A percentile compares a stretch with the other conserved stretches of the same genome.
phyloP scores from a whole-genome alignment of 1,139 yeast genomes.

The Pichia sp. region DNA sequence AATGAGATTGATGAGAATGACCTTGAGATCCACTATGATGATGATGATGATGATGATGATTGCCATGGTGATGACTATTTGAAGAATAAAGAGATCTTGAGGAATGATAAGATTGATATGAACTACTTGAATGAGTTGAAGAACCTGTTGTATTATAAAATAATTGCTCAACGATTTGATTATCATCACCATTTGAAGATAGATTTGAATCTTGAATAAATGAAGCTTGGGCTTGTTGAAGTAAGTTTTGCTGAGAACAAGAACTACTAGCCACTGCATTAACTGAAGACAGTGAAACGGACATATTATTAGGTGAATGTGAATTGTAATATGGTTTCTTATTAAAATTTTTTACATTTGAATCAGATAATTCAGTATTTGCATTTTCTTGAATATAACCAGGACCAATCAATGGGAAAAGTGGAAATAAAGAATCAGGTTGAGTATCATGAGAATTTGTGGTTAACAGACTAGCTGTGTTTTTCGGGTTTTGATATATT shows the following conservation, averaged over 20 bases:
- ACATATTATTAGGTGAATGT: background rate
- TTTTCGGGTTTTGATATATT: constrained; percentile 3
- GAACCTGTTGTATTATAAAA: constrained; percentile 25
- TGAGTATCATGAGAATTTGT: constrained; percentile 14
- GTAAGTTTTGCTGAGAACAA: constrained; percentile 9
- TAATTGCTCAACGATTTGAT: constrained; percentile 5
- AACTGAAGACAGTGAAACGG: too few relatives aligned
- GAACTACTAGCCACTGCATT: background rate
- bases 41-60: too few relatives aligned
- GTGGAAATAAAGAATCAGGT: constrained; percentile 39
- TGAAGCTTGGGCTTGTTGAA: constrained; percentile 15
- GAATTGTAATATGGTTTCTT: too few relatives aligned
- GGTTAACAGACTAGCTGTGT: background rate
- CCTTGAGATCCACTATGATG: constrained; percentile 24
- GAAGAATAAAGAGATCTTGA: constrained; percentile 6
- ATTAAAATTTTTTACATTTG: constrained; percentile 20
- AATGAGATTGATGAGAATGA: constrained; percentile 25
- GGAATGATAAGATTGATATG: constrained; percentile 1
- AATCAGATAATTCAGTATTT: constrained; percentile 17
- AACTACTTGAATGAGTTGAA: constrained; percentile 21
- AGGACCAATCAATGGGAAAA: constrained; percentile 47
- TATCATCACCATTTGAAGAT: background rate
- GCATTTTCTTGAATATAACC: constrained; percentile 25
- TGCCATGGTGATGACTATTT: constrained; percentile 2
- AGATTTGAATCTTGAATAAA: constrained; percentile 2